These are phyloP conservation scores for Pyrrhoderma noxium DNA, from an alignment of 1,284 basidiomycete species.

Conservation along the genomic window DNA sequence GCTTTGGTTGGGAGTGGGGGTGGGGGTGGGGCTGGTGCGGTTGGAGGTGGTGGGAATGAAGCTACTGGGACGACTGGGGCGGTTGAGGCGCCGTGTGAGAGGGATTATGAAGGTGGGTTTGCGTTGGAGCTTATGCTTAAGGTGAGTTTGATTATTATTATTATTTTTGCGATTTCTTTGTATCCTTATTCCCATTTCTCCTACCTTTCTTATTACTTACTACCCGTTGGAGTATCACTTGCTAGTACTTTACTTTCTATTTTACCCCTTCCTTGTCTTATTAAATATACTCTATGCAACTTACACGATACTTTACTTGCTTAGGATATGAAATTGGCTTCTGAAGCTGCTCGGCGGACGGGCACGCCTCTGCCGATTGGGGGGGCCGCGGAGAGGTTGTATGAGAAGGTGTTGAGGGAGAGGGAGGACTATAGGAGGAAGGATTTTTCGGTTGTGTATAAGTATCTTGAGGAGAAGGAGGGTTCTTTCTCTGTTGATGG, in stretches of 20 bases:
- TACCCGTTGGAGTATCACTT: slow-evolving; percentile 6
- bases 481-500: too few relatives aligned
- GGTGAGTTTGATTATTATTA: slow-evolving; percentile 32
- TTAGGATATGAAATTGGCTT: slow-evolving; percentile 80
- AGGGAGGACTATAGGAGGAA: slow-evolving; percentile 54
- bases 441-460: slow-evolving; percentile 79
- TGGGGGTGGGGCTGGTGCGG: too few relatives aligned
- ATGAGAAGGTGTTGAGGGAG: slow-evolving; percentile 44
- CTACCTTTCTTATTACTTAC: not conserved
- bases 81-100: slow-evolving; percentile 74
- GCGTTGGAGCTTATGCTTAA: slow-evolving; percentile 81
- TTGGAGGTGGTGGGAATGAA: slow-evolving; percentile 36
- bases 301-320: too few relatives aligned
- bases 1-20: too few relatives aligned
- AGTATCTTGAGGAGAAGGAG: slow-evolving; percentile 44
- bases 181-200: not conserved
- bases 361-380: slow-evolving; percentile 57
- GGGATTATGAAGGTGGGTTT: slow-evolving; percentile 79
- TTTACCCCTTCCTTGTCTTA: too few relatives aligned
- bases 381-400: slow-evolving; percentile 52
- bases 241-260: too few relatives aligned
- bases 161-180: not conserved
- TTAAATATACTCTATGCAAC: too few relatives aligned
- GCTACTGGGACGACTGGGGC: not conserved
- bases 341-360: slow-evolving; percentile 46